Evolutionary conservation across 2,329 filamentous ascomycete species (phyloP), one percentile per base, ranked within the genome.

Genomic region (Ophiostoma ulmi): DNA sequence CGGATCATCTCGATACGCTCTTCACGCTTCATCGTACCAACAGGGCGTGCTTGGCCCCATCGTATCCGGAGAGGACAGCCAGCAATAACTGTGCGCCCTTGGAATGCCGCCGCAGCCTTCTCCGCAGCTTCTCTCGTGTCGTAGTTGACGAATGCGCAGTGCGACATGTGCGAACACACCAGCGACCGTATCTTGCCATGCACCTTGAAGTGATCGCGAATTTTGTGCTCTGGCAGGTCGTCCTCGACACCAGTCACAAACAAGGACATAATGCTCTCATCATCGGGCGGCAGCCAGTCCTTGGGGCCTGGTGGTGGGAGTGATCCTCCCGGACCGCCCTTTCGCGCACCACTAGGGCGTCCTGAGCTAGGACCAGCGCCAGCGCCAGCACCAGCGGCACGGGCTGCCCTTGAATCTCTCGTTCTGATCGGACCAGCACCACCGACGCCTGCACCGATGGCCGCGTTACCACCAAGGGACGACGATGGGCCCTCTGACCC

Each of bases 141-240:
- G 78, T 93, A 99, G 81, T 99, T 99, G 81, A 99, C 85, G 78
- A 98, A 99, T 1, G 95, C 95, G 79, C 94, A 98, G 78, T 98
- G 95, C 20, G 94, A 94, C 83, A 97, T 93, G 81, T 99, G 95
- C 7, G 94, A 97, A 80, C 95, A 98, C 52, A 99, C 90, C 20
- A 99, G 82, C 36, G 93, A 97, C 76, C 95, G 92, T 72, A 99
- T 90, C 77, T 94, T 92, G 73, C 95, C 95, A 76, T 94, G 93
- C 22, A 87, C 87, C 72, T 92, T 88, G 83, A 99, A 99, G 80
- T 96, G 95, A 2, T 93, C 90, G 67, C 95, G 91, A 36, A 99
- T 84, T 76, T 94, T 93, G 80, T 94, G 90, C 80, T 99, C 95
- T 1, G 94, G 94, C 7, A 99, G 84, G 76, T 99, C 95, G 78